Percentiles rank a stretch among this genome's conserved stretches.
Conservation (phyloP, 495 filamentous ascomycete species). For the Xylaria acuta region DNA sequence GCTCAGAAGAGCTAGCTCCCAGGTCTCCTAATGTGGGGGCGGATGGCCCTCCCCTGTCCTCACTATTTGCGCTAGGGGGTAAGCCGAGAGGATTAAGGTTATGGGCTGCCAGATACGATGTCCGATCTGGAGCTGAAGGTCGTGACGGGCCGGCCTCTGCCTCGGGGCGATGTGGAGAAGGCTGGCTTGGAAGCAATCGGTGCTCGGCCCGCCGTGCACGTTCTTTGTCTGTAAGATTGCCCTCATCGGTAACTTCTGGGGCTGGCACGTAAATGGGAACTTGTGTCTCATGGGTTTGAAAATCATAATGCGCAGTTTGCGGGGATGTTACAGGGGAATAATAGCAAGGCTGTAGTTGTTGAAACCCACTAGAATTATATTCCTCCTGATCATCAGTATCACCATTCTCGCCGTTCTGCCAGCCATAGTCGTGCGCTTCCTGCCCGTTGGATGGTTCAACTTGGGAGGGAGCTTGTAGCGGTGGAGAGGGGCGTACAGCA, state of each 20-base stretch:
- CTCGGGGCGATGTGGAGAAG: constrained; percentile 51
- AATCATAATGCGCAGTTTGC: constrained; percentile 41
- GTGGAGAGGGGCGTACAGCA: constrained; percentile 40
- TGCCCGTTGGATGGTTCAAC: constrained; percentile 31
- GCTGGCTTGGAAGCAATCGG: constrained; percentile 72
- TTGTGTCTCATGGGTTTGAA: constrained; percentile 32
- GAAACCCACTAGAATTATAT: constrained; percentile 28
- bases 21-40: constrained; percentile 57
- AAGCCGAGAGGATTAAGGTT: constrained; percentile 44
- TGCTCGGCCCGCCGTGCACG: constrained; percentile 71
- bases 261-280: constrained; percentile 56
- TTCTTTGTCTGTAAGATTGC: constrained; percentile 70
- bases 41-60: constrained; percentile 43
- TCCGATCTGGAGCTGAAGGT: constrained; percentile 35
- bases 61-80: constrained; percentile 9
- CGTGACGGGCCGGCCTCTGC: constrained; percentile 57
- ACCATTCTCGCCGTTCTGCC: constrained; percentile 38
- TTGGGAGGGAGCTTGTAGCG: constrained; percentile 33
- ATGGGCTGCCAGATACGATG: constrained; percentile 35
- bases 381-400: constrained; percentile 40
- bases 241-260: constrained; percentile 60
- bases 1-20: constrained; percentile 40
- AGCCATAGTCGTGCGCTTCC: constrained; percentile 39
- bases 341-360: constrained; percentile 33
- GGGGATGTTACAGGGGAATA: constrained; percentile 34